Conservation (phyloP, 495 filamentous ascomycete genomes). For the Penicillium flavigenum region DNA sequence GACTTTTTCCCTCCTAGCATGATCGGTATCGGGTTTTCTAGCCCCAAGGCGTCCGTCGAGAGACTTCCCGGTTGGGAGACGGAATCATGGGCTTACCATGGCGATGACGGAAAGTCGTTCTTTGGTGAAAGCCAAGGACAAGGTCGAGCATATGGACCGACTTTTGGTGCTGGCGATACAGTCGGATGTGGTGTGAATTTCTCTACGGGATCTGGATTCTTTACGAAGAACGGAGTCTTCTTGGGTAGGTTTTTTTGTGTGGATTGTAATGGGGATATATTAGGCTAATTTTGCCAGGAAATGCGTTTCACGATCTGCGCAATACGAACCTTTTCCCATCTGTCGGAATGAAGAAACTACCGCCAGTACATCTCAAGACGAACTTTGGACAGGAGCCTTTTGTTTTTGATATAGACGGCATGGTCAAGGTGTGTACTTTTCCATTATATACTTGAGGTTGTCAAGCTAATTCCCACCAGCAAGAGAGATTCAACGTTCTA, state of each 20-base stretch:
- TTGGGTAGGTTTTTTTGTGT: slow-evolving; percentile 56
- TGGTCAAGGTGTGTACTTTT: slow-evolving; percentile 63
- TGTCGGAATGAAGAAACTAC: slow-evolving; percentile 85
- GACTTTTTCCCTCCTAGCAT: slow-evolving; percentile 50
- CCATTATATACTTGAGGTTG: background rate
- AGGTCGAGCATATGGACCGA: slow-evolving; percentile 74
- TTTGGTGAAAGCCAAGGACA: slow-evolving; percentile 61
- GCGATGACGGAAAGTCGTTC: slow-evolving; percentile 91
- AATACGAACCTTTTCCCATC: slow-evolving; percentile 74
- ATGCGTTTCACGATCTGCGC: slow-evolving; percentile 77
- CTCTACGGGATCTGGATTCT: slow-evolving; percentile 80
- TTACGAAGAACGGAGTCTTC: slow-evolving; percentile 86
- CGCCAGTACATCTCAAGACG: slow-evolving; percentile 74
- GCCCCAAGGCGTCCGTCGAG: slow-evolving; percentile 69
- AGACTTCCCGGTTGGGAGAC: slow-evolving; percentile 92
- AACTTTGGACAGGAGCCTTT: slow-evolving; percentile 95
- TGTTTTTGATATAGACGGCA: slow-evolving; percentile 85
- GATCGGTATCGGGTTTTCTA: slow-evolving; percentile 88
- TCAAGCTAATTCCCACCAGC: slow-evolving; percentile 42
- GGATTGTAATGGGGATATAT: background rate
- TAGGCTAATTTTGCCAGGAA: slow-evolving; percentile 47
- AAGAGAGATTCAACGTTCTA: slow-evolving; percentile 59
- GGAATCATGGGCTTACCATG: slow-evolving; percentile 96
- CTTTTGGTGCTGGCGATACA: slow-evolving; percentile 72
- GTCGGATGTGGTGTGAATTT: slow-evolving; percentile 96